Evolutionary conservation across 1,284 basidiomycete species (phyloP).

Genomic region (Sanghuangporus weigelae): DNA sequence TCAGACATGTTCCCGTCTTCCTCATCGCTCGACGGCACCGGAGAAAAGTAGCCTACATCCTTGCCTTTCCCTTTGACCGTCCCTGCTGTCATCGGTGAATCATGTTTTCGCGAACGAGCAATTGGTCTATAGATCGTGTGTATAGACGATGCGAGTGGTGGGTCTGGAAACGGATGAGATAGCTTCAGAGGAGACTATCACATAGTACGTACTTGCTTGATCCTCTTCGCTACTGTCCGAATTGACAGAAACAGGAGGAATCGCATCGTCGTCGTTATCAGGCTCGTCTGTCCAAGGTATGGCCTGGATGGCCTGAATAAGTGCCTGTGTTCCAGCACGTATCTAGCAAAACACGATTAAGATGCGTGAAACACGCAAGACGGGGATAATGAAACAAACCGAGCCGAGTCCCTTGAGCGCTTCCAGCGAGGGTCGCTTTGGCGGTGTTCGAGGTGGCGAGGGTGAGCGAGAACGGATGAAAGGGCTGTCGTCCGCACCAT

Average conservation of each 20-base stretch:
- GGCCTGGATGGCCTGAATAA: conserved; percentile 80
- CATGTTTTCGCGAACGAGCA: conserved; percentile 22
- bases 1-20: conserved; percentile 32
- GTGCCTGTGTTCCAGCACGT: conserved; percentile 76
- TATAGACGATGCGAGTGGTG: conserved; percentile 26
- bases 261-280: conserved; percentile 60
- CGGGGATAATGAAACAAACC: conserved; percentile 36
- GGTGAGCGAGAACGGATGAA: conserved; percentile 73
- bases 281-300: conserved; percentile 67
- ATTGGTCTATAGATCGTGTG: conserved; percentile 33
- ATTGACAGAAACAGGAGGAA: conserved; percentile 37
- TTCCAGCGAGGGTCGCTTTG: conserved; percentile 36
- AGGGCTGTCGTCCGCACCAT: conserved; percentile 55
- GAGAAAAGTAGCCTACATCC: conserved; percentile 20
- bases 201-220: conserved; percentile 29
- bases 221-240: conserved; percentile 63
- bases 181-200: neutral
- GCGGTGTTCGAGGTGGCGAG: conserved; percentile 31
- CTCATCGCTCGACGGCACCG: conserved; percentile 27
- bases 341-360: conserved; percentile 42
- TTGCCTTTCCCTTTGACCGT: neutral
- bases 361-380: conserved; percentile 15
- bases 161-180: conserved; percentile 20
- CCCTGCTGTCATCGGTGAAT: conserved; percentile 2
- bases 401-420: conserved; percentile 63